Percentiles rank a stretch among this genome's conserved stretches.
These are phyloP conservation scores for Vigna mungo DNA, from an alignment of 306 rosid genomes.

Conservation along the genomic window DNA sequence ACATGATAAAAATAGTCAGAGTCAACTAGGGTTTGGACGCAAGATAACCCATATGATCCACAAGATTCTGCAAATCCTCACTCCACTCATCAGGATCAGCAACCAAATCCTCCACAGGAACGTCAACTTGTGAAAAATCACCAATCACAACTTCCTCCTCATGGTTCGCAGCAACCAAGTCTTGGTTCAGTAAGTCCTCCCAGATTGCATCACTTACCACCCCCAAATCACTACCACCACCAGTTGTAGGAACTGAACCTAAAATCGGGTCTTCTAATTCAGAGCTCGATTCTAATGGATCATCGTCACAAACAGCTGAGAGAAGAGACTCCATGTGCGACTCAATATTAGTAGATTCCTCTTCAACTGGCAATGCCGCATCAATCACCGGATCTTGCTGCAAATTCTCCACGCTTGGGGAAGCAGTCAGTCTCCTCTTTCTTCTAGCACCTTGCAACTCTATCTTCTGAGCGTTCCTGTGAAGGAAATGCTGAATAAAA, in stretches of 20 bases:
- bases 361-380: slow-evolving; percentile 40
- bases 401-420: slow-evolving; percentile 66
- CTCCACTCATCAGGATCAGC: slow-evolving; percentile 61
- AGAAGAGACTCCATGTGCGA: slow-evolving; percentile 40
- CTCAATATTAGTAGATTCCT: slow-evolving; percentile 48
- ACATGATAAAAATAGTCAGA: not conserved
- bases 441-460: slow-evolving; percentile 58
- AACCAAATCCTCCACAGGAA: slow-evolving; percentile 61
- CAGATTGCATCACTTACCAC: slow-evolving; percentile 52
- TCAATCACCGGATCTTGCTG: slow-evolving; percentile 47
- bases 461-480: slow-evolving; percentile 49
- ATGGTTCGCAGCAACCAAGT: slow-evolving; percentile 56
- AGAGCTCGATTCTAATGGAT: slow-evolving; percentile 50
- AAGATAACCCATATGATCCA: slow-evolving; percentile 79
- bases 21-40: slow-evolving; percentile 45
- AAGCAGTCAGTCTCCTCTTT: slow-evolving; percentile 69
- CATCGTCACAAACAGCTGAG: slow-evolving; percentile 52
- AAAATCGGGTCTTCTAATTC: slow-evolving; percentile 46
- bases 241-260: slow-evolving; percentile 39
- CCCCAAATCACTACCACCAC: slow-evolving; percentile 44
- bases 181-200: slow-evolving; percentile 73
- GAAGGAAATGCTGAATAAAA: slow-evolving; percentile 56
- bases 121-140: slow-evolving; percentile 60
- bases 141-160: slow-evolving; percentile 59
- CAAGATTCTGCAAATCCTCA: slow-evolving; percentile 70